Evolutionary conservation across 139 green algal genomes (phyloP).

Genomic region (Diplosphaera chodatii): DNA sequence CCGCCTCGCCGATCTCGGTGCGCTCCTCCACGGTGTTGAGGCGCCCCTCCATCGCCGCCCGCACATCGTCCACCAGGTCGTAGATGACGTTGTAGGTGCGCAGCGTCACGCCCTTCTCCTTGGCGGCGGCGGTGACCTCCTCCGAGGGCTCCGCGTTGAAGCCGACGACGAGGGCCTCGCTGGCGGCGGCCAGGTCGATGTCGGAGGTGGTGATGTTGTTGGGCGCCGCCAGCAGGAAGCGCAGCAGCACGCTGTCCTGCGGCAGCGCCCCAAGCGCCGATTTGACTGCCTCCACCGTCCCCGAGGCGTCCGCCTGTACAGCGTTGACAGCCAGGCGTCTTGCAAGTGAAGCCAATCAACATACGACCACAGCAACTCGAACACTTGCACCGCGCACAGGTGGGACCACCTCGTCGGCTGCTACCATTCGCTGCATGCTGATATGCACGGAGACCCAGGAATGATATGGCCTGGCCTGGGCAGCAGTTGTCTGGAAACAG

Average conservation of each 20-base stretch:
- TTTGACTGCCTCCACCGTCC: slow-evolving; percentile 87
- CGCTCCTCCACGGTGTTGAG: slow-evolving; percentile 75
- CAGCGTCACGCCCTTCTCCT: slow-evolving; percentile 60
- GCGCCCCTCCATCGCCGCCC: slow-evolving; percentile 92
- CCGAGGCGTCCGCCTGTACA: slow-evolving; percentile 74
- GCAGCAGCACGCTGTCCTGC: slow-evolving; percentile 81
- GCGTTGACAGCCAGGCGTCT: background rate
- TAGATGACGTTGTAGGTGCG: slow-evolving; percentile 91
- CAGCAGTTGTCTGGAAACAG: background rate
- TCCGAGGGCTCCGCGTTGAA: slow-evolving; percentile 77
- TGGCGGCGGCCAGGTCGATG: slow-evolving; percentile 85
- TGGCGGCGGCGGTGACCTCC: slow-evolving; percentile 59
- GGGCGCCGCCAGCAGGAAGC: slow-evolving; percentile 80
- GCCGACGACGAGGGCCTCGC: slow-evolving; percentile 62
- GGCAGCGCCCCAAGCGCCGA: slow-evolving; percentile 73
- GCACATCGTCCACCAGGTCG: slow-evolving; percentile 91
- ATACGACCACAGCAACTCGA: too few species aligned
- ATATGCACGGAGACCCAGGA: too few species aligned
- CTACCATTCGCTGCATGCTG: too few species aligned
- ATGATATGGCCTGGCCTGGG: too few species aligned
- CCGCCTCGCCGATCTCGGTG: slow-evolving; percentile 57
- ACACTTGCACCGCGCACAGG: too few species aligned
- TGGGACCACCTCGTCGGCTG: too few species aligned
- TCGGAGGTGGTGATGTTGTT: slow-evolving; percentile 82
- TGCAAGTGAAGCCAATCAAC: too few species aligned